A percentile compares a stretch with the other conserved stretches of the same genome.
These are phyloP conservation scores for Castanopsis chinensis DNA, from an alignment of 306 rosid species.

Conservation along the genomic window DNA sequence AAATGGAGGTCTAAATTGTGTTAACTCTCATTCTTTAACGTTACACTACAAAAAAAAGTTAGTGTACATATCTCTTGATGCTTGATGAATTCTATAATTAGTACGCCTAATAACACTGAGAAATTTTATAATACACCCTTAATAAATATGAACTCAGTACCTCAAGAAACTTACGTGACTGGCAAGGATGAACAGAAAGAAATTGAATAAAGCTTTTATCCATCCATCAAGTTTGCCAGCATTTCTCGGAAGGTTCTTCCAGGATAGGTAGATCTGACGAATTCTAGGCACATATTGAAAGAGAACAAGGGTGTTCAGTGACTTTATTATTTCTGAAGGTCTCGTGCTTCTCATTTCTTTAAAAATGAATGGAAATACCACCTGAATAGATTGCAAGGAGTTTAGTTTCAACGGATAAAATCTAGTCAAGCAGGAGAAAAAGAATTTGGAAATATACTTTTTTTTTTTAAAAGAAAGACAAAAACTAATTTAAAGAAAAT, in stretches of 20 bases:
- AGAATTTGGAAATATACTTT: no score
- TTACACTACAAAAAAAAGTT: no score
- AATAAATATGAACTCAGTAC: not conserved
- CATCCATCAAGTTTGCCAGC: constrained; percentile 81
- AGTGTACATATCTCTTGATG: no score
- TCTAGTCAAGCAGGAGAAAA: no score
- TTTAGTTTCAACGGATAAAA: no score
- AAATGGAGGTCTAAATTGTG: no score
- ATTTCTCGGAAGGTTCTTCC: constrained; percentile 79
- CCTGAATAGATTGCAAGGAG: constrained; percentile 29
- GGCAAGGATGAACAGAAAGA: constrained; percentile 89
- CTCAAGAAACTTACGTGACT: constrained; percentile 69
- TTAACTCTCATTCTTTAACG: no score
- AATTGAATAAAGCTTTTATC: constrained; percentile 96
- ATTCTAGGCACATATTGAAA: constrained; percentile 84
- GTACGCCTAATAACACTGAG: no score
- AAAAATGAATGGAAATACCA: constrained; percentile 60
- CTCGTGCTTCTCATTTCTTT: constrained; percentile 55
- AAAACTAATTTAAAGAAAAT: no score
- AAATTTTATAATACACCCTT: no score
- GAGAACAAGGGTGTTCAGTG: constrained; percentile 64
- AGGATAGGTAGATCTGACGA: constrained; percentile 72
- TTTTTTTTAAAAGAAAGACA: no score
- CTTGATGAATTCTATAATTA: no score
- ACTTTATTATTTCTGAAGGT: constrained; percentile 62